phyloP scores from a whole-genome alignment of 2,329 filamentous ascomycete genomes.

The Fusarium fracticaudum region DNA sequence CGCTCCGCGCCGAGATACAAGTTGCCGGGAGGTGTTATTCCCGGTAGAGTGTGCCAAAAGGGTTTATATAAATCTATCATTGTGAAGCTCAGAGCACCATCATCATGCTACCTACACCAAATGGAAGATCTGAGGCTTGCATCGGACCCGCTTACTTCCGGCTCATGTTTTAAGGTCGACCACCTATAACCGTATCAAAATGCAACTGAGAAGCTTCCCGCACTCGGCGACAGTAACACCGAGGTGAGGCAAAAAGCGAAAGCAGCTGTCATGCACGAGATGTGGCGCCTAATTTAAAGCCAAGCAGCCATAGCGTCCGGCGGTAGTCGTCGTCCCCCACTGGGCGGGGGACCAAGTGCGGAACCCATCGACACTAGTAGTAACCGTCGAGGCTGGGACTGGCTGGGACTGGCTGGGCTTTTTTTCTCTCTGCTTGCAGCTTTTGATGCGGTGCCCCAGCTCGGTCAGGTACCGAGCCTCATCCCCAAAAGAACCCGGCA shows the following conservation, averaged over 20 bases:
- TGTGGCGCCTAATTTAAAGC: conserved; percentile 17
- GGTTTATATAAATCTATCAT: background rate
- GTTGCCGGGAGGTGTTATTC: conserved; percentile 18
- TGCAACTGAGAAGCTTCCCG: background rate
- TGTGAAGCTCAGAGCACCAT: background rate
- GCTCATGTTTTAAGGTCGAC: background rate
- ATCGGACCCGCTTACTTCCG: background rate
- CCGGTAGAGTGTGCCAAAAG: conserved; percentile 14
- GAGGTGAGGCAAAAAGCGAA: conserved; percentile 32
- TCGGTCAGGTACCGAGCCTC: conserved; percentile 43
- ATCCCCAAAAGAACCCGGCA: conserved; percentile 27
- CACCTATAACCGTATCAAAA: background rate
- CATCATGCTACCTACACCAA: background rate
- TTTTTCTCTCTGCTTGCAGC: conserved; percentile 32
- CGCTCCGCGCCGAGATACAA: conserved; percentile 41
- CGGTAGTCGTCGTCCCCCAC: conserved; percentile 19
- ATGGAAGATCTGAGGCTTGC: background rate
- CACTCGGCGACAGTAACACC: conserved; percentile 32
- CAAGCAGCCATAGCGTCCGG: conserved; percentile 17
- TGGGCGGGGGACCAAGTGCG: conserved; percentile 25
- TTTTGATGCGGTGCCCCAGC: conserved; percentile 35
- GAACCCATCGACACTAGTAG: conserved; percentile 33
- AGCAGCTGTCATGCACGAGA: conserved; percentile 24
- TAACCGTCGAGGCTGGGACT: conserved; percentile 36
- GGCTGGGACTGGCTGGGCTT: conserved; percentile 33